Evolutionary conservation across 2,329 filamentous ascomycete species (phyloP).

Genomic region (Penicillium griseofulvum): DNA sequence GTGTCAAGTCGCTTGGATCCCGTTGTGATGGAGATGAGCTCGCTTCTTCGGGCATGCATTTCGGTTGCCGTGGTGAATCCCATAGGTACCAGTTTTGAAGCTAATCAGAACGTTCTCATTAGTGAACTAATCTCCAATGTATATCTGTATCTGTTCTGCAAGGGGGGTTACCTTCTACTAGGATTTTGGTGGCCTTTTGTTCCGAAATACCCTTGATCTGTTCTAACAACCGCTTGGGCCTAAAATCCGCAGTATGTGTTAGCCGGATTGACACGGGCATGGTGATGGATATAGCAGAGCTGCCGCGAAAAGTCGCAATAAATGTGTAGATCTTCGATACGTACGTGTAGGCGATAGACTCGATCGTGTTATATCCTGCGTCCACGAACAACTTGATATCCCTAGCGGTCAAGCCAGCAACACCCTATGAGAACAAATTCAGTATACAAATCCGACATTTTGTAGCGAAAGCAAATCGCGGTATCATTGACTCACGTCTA

Average conservation of each 20-base stretch:
- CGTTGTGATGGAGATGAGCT: slow-evolving; percentile 96
- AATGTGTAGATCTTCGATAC: slow-evolving; percentile 18
- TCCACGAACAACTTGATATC: slow-evolving; percentile 93
- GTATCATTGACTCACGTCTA: slow-evolving; percentile 65
- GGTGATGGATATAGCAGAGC: not conserved
- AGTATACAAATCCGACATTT: not conserved
- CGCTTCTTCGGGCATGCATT: slow-evolving; percentile 95
- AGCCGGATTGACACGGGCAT: not conserved
- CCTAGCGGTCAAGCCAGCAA: slow-evolving; percentile 85
- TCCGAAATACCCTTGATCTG: slow-evolving; percentile 98
- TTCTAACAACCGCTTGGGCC: slow-evolving; percentile 72
- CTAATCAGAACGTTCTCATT: slow-evolving; percentile 46
- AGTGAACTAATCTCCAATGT: not conserved
- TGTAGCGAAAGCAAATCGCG: not conserved
- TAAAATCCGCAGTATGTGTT: slow-evolving; percentile 27
- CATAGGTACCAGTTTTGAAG: slow-evolving; percentile 95
- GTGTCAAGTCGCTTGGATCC: slow-evolving; percentile 98
- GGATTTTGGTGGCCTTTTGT: slow-evolving; percentile 88
- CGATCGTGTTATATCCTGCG: slow-evolving; percentile 91
- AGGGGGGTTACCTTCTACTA: slow-evolving; percentile 74
- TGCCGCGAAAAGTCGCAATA: not conserved
- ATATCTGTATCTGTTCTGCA: not conserved
- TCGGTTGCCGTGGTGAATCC: slow-evolving; percentile 98
- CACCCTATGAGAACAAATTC: slow-evolving; percentile 58
- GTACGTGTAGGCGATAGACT: slow-evolving; percentile 90